Percentiles rank a stretch among this genome's conserved stretches.
Conservation (phyloP, 345 rosid genomes). For the Lepidium sativum region DNA sequence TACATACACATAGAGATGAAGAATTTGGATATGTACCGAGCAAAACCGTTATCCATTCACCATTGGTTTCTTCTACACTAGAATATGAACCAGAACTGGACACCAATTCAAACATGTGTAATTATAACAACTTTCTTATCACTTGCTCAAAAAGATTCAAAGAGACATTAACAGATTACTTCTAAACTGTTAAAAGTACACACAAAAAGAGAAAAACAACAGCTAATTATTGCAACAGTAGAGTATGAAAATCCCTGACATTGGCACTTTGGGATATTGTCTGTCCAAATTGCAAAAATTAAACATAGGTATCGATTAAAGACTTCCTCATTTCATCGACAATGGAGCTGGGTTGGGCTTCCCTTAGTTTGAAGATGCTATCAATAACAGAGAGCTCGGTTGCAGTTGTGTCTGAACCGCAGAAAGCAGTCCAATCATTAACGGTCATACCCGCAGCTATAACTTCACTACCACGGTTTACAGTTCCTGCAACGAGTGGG, state of each 20-base stretch:
- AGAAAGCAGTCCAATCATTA: conserved; percentile 84
- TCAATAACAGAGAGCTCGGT: conserved; percentile 85
- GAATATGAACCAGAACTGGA: background rate
- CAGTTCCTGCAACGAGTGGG: conserved; percentile 66
- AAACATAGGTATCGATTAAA: conserved; percentile 69
- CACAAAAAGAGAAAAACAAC: background rate
- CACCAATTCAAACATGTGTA: background rate
- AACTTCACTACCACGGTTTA: conserved; percentile 86
- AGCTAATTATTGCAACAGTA: conserved; percentile 12
- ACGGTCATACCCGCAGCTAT: conserved; percentile 78
- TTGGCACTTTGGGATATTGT: background rate
- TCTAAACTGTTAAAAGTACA: background rate
- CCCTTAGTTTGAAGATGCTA: conserved; percentile 86
- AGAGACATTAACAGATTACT: background rate
- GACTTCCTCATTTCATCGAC: conserved; percentile 93
- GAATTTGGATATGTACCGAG: conserved; percentile 16
- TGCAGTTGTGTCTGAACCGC: conserved; percentile 92
- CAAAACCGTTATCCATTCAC: conserved; percentile 27
- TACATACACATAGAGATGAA: background rate
- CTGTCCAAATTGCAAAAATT: conserved; percentile 18
- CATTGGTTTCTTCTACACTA: conserved; percentile 13
- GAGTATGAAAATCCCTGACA: background rate
- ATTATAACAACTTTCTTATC: background rate
- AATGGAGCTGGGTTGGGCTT: conserved; percentile 74
- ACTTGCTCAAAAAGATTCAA: background rate